These are phyloP conservation scores for Aspergillus steynii DNA, from an alignment of 495 filamentous ascomycete genomes.

Conservation along the genomic window DNA sequence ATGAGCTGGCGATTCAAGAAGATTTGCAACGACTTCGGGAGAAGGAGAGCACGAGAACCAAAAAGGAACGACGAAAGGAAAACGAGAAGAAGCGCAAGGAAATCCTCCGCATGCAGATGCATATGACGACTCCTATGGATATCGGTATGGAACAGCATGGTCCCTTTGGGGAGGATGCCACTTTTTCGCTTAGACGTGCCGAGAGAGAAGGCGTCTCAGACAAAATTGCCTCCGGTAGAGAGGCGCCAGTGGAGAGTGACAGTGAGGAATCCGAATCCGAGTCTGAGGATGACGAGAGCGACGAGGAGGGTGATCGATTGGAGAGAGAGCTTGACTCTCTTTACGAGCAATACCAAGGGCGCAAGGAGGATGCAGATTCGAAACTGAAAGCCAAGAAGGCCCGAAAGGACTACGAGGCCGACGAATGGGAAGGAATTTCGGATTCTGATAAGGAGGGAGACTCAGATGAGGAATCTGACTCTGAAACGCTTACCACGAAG, in stretches of 20 bases:
- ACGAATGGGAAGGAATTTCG: slow-evolving; percentile 90
- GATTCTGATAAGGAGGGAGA: slow-evolving; percentile 59
- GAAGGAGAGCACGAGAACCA: slow-evolving; percentile 69
- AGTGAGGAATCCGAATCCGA: slow-evolving; percentile 61
- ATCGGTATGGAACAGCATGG: slow-evolving; percentile 92
- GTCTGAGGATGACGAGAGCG: slow-evolving; percentile 60
- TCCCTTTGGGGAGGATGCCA: slow-evolving; percentile 69
- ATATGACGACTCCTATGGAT: slow-evolving; percentile 94
- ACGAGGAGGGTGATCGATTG: slow-evolving; percentile 77
- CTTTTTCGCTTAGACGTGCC: slow-evolving; percentile 79
- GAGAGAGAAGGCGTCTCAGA: slow-evolving; percentile 71
- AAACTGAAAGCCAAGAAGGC: slow-evolving; percentile 89
- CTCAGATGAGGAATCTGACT: slow-evolving; percentile 57
- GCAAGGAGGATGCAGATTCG: slow-evolving; percentile 72
- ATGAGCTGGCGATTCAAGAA: slow-evolving; percentile 86
- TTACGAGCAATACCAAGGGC: slow-evolving; percentile 84
- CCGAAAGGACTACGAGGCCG: slow-evolving; percentile 77
- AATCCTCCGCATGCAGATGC: slow-evolving; percentile 89
- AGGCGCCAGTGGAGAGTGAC: slow-evolving; percentile 57
- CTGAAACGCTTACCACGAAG: slow-evolving; percentile 51
- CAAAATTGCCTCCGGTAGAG: slow-evolving; percentile 74
- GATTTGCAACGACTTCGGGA: slow-evolving; percentile 80
- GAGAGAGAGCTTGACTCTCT: slow-evolving; percentile 82
- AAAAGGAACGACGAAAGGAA: slow-evolving; percentile 75
- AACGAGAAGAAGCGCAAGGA: slow-evolving; percentile 91